Conservation (phyloP, 2,329 filamentous ascomycete species). For the Penicillium sp. region DNA sequence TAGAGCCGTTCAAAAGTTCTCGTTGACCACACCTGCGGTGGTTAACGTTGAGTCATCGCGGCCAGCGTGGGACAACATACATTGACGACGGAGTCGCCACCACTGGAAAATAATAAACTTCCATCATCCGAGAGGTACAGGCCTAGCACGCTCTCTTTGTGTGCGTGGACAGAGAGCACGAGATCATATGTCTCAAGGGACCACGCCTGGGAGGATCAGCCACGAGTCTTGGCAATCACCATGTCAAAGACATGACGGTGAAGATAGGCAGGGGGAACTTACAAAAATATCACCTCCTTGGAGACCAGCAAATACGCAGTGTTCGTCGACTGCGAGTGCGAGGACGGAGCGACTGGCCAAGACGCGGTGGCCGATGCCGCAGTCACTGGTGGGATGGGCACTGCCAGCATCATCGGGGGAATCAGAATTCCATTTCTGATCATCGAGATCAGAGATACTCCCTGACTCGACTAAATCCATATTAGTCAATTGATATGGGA, state of each 20-base stretch:
- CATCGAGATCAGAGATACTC: constrained; percentile 37
- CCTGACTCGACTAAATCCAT: constrained; percentile 42
- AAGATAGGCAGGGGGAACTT: constrained; percentile 22
- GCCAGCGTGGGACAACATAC: constrained; percentile 43
- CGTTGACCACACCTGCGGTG: constrained; percentile 72
- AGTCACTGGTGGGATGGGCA: constrained; percentile 30
- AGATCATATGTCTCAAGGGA: constrained; percentile 85
- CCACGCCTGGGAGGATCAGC: constrained; percentile 61
- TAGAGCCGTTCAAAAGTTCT: constrained; percentile 73
- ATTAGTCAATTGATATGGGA: constrained; percentile 24
- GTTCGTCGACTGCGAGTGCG: constrained; percentile 75
- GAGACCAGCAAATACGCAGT: constrained; percentile 86
- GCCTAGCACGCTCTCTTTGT: constrained; percentile 86
- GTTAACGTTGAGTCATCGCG: constrained; percentile 10
- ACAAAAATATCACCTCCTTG: constrained; percentile 89
- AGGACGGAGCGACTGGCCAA: constrained; percentile 55
- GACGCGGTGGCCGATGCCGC: constrained; percentile 45
- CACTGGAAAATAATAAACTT: constrained; percentile 82
- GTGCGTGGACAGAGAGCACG: constrained; percentile 76
- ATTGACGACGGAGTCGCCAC: constrained; percentile 90
- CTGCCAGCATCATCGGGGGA: constrained; percentile 22
- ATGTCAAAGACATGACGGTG: background rate
- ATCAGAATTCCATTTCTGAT: constrained; percentile 38
- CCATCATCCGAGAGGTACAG: constrained; percentile 76
- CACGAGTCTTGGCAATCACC: background rate